Evolutionary conservation across 1,284 basidiomycete species (phyloP), one percentile per base, ranked within the genome.

Genomic region (Wallemia mellicola): DNA sequence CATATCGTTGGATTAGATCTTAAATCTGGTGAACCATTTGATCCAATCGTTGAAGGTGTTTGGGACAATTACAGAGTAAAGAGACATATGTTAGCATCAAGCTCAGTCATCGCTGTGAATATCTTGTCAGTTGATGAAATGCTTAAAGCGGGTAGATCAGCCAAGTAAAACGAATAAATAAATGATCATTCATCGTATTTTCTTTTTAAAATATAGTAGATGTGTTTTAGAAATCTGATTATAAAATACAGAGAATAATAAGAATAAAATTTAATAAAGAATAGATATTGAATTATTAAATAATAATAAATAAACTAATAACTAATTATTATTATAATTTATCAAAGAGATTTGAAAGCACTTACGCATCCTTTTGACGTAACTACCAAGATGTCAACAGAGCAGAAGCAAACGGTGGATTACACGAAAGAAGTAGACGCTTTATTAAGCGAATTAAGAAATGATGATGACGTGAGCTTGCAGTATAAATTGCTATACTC

Each of bases 41-140:
- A 99, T 68, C 92, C 94, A 3, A 83, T 86, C 17, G 81, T 86
- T 2, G 83, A 88, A 67, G 94, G 94, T 38, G 81, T 99, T 22
- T 98, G 92, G 91, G 94, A 99, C 71, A 98, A 98, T 72, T 98
- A 95, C 71, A 77, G 94, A 62, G 94, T 98, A 62, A 98, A 98
- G 75, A 76, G 92, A 63, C 94, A 98, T 68, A 94, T 98, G 88
- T 73, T 99, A 61, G 92, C 98, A 69, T 91, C 86, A 67, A 86
- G 85, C 71, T 91, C 92, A 62, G 94, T 98, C 63, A 98, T 99
- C 67, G 92, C 89, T 24, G 81, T 94, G 64, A 98, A 98, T 71
- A 75, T 98, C 61, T 73, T 98, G 61, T 88, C 86, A 54, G 92
- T 88, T 27, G 91, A 96, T 70, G 91, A 96, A 73, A 94, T 96